Evolutionary conservation across 371 early-diverging fungal species (phyloP), one percentile per base, ranked within the genome.

Genomic region (Saksenaea vasiformis): DNA sequence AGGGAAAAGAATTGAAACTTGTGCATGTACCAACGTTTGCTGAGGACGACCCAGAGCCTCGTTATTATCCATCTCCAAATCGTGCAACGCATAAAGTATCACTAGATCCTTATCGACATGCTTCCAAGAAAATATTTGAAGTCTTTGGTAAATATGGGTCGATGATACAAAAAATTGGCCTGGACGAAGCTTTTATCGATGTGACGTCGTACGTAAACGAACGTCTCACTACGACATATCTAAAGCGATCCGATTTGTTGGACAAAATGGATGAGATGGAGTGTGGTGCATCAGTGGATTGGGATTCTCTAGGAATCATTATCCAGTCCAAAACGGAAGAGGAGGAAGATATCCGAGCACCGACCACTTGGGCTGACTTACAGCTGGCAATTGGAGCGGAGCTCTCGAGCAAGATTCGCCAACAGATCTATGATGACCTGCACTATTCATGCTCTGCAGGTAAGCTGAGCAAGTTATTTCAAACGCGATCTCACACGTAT

Each of bases 111-210:
- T 94, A 93, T 73, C 82, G 93, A 37, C 70, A 81, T 9, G 92
- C 90, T 9, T 87, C 90, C 34, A 79, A 77, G 44, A 74, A 77
- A 38, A 90, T 96, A 60, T 91, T 97, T 72, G 70, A 73, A 9
- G 80, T 95, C 7, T 84, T 96, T 59, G 62, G 76, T 39, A 73
- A 75, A 14, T 70, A 81, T 47, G 81, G 83, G 39, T 65, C 73
- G 11, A 83, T 69, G 0, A 73, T 87, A 17, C 86, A 87, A 69
- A 89, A 90, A 65, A 85, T 90, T 27, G 90, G 91, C 0, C 66
- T 85, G n/a, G 95, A 96, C 66, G 97, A 97, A 70, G 94, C 90
- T 0, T 96, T 88, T 64, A 73, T 97, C 73, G 98, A 97, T 71
- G 83, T 92, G 11, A 90, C 96, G 5, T 84, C 82, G 9, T 66